Conservation (phyloP, 2,329 filamentous ascomycete species). For the Neonectria coccinea region DNA sequence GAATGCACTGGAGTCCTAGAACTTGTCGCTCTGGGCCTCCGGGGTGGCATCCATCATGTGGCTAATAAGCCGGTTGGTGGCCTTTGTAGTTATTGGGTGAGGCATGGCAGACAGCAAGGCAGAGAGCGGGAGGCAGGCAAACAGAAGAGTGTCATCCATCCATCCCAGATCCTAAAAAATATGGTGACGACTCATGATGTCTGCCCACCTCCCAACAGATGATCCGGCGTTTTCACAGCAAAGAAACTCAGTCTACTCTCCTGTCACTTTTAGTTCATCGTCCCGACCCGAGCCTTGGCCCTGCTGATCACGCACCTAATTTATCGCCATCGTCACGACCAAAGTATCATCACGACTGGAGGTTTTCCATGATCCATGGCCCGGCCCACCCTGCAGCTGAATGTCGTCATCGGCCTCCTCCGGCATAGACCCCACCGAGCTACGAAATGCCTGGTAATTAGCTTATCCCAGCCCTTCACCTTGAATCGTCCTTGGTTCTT, state of each 20-base stretch:
- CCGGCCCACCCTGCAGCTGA: constrained; percentile 13
- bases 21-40: not conserved
- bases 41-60: constrained; percentile 24
- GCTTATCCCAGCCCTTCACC: not conserved
- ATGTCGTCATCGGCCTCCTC: constrained; percentile 26
- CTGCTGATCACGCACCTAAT: not conserved
- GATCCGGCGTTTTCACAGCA: not conserved
- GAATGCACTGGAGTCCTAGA: not conserved
- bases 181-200: not conserved
- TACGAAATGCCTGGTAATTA: not conserved
- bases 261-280: not conserved
- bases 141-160: constrained; percentile 9
- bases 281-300: not conserved
- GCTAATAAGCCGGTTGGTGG: constrained; percentile 6
- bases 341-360: constrained; percentile 3
- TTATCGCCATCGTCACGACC: constrained; percentile 9
- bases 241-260: not conserved
- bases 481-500: not conserved
- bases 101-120: constrained; percentile 13
- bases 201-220: constrained; percentile 5
- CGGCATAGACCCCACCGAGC: not conserved
- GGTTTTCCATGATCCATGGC: constrained; percentile 1
- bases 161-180: not conserved
- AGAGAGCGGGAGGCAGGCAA: constrained; percentile 3
- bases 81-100: not conserved